A percentile compares a stretch with the other conserved stretches of the same genome.
Conservation (phyloP, 1,284 basidiomycete genomes). For the Inonotus obliquus region DNA sequence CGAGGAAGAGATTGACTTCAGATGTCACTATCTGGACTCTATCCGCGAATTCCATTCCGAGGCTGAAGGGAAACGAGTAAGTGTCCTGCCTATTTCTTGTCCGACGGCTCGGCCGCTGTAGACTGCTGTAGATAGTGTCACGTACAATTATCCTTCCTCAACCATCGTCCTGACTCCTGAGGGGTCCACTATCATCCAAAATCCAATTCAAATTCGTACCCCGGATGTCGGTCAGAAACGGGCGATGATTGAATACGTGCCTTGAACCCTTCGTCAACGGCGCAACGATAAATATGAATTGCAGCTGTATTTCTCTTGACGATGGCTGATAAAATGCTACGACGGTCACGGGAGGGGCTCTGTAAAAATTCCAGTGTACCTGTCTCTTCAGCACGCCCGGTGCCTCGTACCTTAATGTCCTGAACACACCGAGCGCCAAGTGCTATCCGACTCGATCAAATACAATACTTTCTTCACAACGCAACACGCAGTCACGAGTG, state of each 20-base stretch:
- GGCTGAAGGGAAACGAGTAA: background rate
- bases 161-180: too few species aligned
- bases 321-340: background rate
- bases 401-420: conserved; percentile 3
- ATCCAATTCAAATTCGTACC: too few species aligned
- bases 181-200: too few species aligned
- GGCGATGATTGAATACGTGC: too few species aligned
- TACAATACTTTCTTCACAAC: too few species aligned
- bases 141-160: too few species aligned
- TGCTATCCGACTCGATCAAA: background rate
- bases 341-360: background rate
- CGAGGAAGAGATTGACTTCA: conserved; percentile 1
- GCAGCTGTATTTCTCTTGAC: background rate
- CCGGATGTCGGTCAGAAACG: too few species aligned
- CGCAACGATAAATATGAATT: too few species aligned
- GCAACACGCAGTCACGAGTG: background rate
- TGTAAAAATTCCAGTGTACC: background rate
- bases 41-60: background rate
- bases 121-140: too few species aligned
- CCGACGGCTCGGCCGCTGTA: too few species aligned
- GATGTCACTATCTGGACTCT: background rate
- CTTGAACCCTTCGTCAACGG: too few species aligned
- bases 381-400: background rate
- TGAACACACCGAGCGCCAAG: background rate
- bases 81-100: too few species aligned